Evolutionary conservation across 306 rosid species (phyloP).

Genomic region (Notholithocarpus densiflorus): DNA sequence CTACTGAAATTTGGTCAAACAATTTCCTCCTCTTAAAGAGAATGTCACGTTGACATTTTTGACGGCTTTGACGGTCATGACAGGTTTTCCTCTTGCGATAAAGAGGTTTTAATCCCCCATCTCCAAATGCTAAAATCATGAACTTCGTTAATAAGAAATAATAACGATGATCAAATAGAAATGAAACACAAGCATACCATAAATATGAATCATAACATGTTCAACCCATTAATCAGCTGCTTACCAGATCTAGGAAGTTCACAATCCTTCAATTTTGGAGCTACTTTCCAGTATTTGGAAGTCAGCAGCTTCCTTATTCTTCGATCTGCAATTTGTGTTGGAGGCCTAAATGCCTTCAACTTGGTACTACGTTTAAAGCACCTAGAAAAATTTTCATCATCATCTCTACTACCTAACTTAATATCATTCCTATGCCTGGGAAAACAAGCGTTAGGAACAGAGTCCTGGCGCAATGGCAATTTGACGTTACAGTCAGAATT

Average conservation of each 20-base stretch:
- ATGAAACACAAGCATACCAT: background rate
- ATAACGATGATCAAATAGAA: background rate
- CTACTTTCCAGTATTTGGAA: conserved; percentile 74
- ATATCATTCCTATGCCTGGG: conserved; percentile 52
- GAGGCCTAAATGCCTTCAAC: conserved; percentile 53
- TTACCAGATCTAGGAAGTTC: conserved; percentile 68
- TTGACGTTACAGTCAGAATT: conserved; percentile 37
- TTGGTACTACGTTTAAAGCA: conserved; percentile 56
- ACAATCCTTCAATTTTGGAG: conserved; percentile 79
- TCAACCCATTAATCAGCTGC: conserved; percentile 15
- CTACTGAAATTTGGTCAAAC: conserved; percentile 43
- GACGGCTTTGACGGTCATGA: conserved; percentile 46
- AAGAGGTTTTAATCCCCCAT: conserved; percentile 36
- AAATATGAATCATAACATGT: conserved; percentile 1
- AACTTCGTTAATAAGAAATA: conserved; percentile 2
- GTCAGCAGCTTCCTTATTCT: conserved; percentile 68
- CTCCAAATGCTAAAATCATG: conserved; percentile 34
- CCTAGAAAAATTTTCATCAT: conserved; percentile 71
- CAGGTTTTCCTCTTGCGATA: conserved; percentile 62
- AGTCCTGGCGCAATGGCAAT: conserved; percentile 39
- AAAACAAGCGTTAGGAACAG: conserved; percentile 51
- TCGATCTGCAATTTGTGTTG: conserved; percentile 45
- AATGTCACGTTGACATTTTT: conserved; percentile 46
- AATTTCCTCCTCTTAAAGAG: conserved; percentile 64
- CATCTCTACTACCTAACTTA: conserved; percentile 80